These are phyloP conservation scores for Starmerella riodocensis DNA, from an alignment of 805 yeast genomes.

Conservation along the genomic window DNA sequence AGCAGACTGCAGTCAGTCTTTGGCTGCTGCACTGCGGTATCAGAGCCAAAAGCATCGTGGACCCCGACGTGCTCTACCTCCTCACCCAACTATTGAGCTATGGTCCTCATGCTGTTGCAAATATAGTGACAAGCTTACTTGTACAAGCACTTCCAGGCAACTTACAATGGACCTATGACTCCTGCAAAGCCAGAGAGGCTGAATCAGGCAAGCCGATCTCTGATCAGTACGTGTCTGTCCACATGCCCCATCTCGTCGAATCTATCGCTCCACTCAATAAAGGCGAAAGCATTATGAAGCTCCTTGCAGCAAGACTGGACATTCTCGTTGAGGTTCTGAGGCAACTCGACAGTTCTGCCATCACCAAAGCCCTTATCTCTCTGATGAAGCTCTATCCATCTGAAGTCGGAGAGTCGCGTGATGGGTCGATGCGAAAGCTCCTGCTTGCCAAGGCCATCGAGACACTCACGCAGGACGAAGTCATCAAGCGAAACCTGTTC, in stretches of 20 bases:
- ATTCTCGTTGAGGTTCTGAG: slow-evolving; percentile 35
- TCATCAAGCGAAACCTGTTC: slow-evolving; percentile 43
- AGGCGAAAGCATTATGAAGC: not conserved
- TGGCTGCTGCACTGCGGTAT: slow-evolving; percentile 7
- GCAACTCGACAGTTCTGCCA: slow-evolving; percentile 36
- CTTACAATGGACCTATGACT: slow-evolving; percentile 3
- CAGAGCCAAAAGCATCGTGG: not conserved
- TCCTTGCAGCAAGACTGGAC: slow-evolving; percentile 35
- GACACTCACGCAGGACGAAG: slow-evolving; percentile 4
- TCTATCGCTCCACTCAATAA: not conserved
- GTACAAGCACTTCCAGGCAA: slow-evolving; percentile 1
- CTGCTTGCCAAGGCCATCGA: slow-evolving; percentile 25
- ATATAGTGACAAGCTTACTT: slow-evolving; percentile 2
- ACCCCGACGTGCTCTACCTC: not conserved
- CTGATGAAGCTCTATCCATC: slow-evolving; percentile 38
- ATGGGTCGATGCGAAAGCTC: slow-evolving; percentile 20
- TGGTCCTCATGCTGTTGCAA: not conserved
- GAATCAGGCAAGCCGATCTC: no score
- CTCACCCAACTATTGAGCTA: not conserved
- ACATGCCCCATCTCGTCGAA: slow-evolving; percentile 8
- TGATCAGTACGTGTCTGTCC: no score
- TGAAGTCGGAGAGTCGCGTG: slow-evolving; percentile 35
- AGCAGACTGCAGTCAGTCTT: not conserved
- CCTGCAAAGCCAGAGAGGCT: no score
- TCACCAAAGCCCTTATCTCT: slow-evolving; percentile 35